A percentile compares a stretch with the other conserved stretches of the same genome.
Evolutionary conservation across 1,284 basidiomycete species (phyloP).

Genomic region (Trichosporon asahii): DNA sequence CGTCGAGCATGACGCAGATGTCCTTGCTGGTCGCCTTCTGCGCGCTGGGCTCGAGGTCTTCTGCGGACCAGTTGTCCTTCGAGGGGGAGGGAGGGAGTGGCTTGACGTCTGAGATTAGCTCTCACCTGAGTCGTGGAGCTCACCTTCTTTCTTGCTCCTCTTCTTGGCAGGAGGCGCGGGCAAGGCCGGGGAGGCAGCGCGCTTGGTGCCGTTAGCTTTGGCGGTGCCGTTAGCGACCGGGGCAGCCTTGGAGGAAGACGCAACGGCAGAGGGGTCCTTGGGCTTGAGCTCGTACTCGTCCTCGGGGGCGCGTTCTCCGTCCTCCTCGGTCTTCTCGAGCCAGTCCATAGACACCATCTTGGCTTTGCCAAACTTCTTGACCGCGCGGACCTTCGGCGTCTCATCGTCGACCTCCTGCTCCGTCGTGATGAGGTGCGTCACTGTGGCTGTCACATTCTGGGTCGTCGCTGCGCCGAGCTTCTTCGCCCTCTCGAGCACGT

Average conservation of each 20-base stretch:
- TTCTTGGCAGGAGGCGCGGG: constrained; percentile 11
- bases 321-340: constrained; percentile 19
- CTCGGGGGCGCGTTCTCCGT: constrained; percentile 9
- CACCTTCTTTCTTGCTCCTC: constrained; percentile 16
- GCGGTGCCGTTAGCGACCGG: constrained; percentile 15
- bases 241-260: not conserved
- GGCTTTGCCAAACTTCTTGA: not conserved
- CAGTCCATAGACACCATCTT: constrained; percentile 17
- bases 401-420: not conserved
- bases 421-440: constrained; percentile 21
- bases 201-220: constrained; percentile 16
- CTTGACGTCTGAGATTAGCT: not conserved
- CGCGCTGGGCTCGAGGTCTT: not conserved
- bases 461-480: constrained; percentile 17
- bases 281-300: constrained; percentile 5
- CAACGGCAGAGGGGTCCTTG: not conserved
- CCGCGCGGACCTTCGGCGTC: constrained; percentile 7
- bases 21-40: constrained; percentile 14
- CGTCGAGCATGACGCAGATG: constrained; percentile 19
- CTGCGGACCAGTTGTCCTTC: constrained; percentile 10
- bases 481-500: constrained; percentile 7
- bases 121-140: not conserved
- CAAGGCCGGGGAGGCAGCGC: constrained; percentile 3
- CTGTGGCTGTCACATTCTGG: constrained; percentile 18
- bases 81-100: not conserved